phyloP scores from a whole-genome alignment of 139 green algal species.

The Trebouxia sp. region DNA sequence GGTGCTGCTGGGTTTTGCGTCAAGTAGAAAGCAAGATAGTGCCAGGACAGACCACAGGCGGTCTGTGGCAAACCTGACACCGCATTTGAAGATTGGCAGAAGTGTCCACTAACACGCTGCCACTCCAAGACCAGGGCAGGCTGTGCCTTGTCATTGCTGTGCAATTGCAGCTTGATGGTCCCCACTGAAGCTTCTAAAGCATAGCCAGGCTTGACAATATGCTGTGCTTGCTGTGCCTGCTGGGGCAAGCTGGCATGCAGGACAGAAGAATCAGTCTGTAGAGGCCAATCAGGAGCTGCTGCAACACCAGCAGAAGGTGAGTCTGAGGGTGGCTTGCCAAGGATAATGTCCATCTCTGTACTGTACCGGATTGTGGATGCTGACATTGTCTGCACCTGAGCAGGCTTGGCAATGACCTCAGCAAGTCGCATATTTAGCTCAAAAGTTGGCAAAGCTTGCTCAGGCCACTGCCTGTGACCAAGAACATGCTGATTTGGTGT shows the following conservation, averaged over 20 bases:
- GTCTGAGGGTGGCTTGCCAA: conserved; percentile 15
- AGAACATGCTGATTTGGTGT: neutral
- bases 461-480: neutral
- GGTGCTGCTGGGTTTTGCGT: conserved; percentile 1
- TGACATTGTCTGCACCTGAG: conserved; percentile 16
- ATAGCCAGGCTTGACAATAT: neutral
- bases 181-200: conserved; percentile 10
- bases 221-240: neutral
- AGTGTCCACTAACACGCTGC: neutral
- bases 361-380: neutral
- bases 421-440: neutral
- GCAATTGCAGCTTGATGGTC: neutral
- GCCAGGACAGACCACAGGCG: neutral
- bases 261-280: neutral
- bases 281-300: neutral
- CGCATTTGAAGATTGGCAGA: neutral
- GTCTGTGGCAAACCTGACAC: neutral
- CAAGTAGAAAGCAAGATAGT: neutral
- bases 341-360: conserved; percentile 22
- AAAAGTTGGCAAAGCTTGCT: conserved; percentile 1
- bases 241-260: neutral
- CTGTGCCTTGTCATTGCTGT: neutral
- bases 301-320: neutral
- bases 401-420: neutral
- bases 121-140: conserved; percentile 8